Conservation (phyloP, 768 basidiomycete genomes). For the Suillus paluster region DNA sequence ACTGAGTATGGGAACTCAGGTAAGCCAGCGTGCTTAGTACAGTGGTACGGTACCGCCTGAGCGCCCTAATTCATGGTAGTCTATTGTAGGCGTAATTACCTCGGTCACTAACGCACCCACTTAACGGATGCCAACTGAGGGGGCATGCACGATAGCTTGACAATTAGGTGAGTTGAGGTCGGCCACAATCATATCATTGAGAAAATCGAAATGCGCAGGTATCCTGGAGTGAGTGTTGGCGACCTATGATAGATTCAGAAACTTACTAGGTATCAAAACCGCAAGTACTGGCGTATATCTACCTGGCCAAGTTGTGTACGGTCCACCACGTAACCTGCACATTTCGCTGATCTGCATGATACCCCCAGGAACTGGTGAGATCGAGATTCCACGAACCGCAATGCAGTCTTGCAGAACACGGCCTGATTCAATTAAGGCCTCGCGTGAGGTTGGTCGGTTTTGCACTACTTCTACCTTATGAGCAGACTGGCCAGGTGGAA, state of each 20-base stretch:
- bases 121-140: no score
- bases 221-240: background rate
- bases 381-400: background rate
- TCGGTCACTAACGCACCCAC: no score
- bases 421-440: no score
- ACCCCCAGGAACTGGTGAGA: background rate
- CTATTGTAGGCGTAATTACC: no score
- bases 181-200: background rate
- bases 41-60: no score
- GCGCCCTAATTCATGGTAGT: no score
- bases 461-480: no score
- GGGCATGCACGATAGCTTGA: background rate
- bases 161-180: background rate
- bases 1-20: no score
- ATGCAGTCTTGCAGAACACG: background rate
- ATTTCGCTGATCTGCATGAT: background rate
- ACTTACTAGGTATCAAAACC: background rate
- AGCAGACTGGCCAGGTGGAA: background rate
- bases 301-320: background rate
- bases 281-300: background rate
- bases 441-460: no score
- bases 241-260: background rate
- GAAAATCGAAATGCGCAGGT: background rate
- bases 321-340: background rate
- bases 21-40: no score